Evolutionary conservation across 1,284 basidiomycete genomes (phyloP), one percentile per base, ranked within the genome.

Genomic region (Austroboletus novae-zelandiae): DNA sequence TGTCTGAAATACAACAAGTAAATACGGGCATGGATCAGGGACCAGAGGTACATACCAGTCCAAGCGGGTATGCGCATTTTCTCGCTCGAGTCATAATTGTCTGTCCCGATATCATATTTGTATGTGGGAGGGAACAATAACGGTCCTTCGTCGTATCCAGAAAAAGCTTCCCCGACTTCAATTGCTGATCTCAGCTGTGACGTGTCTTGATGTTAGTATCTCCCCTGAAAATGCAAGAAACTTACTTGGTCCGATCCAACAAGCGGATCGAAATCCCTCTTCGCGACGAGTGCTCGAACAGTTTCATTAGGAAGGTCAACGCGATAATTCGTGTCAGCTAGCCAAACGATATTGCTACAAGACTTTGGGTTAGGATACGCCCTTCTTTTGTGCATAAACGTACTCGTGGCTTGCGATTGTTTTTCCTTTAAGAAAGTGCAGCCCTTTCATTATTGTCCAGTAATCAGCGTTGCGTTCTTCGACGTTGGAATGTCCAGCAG

Each of bases 41-140:
- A 14, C 27, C 11, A 25, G 36, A 30, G 23, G n/a, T 31, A 37
- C 77, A 50, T 53, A 92, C 91, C 92, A 61, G 94, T 99, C 95
- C 96, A 99, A 9, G 96, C 93, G 1, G 97, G 97, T 64, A 98
- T 89, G 8, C 97, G 83, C 77, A 89, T 83, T 74, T 99, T 99
- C 69, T 99, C 97, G 57, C 92, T 92, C 4, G 93, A 89, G 67
- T 99, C 97, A 68, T 98, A 99, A 43, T 76, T 76, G 57, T 96
- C 87, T 9, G 92, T 88, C 13, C 86, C 83, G 3, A 88, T 62
- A 66, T 95, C 90, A 65, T 93, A 94, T 56, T 87, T 84, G 71
- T 95, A 95, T 4, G 94, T 97, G 2, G 94, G 94, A 14, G 81
- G 76, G 73, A 99, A 99, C 4, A 87, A 67, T 36, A 99, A 70